Percentiles rank a stretch among this genome's conserved stretches.
Conservation (phyloP, 2,329 filamentous ascomycete species). For the Apiospora saccharicola region DNA sequence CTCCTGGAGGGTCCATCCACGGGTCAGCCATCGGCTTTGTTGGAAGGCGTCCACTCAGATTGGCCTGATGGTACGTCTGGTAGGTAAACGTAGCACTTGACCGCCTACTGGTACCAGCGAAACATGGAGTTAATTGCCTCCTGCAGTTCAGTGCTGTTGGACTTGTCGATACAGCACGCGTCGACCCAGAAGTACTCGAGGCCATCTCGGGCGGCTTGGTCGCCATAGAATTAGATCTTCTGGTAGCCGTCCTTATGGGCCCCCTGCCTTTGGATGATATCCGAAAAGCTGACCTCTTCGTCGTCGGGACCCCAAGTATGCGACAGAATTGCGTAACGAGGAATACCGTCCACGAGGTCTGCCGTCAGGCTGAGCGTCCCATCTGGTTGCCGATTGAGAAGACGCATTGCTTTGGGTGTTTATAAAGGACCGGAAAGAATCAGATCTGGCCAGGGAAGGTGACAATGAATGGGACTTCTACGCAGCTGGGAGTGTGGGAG, state of each 20-base stretch:
- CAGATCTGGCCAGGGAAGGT: no score
- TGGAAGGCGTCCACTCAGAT: background rate
- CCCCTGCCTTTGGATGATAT: background rate
- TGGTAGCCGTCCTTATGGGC: background rate
- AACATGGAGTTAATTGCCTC: slow-evolving; percentile 21
- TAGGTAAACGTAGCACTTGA: slow-evolving; percentile 12
- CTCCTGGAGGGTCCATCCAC: slow-evolving; percentile 18
- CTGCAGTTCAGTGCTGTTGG: background rate
- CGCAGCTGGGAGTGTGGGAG: no score
- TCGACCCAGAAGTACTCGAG: slow-evolving; percentile 14
- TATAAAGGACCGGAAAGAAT: no score
- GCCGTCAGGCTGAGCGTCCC: background rate
- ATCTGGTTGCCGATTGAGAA: background rate
- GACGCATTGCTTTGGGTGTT: background rate
- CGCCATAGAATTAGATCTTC: slow-evolving; percentile 1
- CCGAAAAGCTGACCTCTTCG: slow-evolving; percentile 4
- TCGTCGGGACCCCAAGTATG: slow-evolving; percentile 14
- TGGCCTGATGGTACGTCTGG: background rate
- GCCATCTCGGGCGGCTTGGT: background rate
- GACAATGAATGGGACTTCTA: no score
- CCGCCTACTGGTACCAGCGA: slow-evolving; percentile 15
- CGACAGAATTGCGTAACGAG: slow-evolving; percentile 4
- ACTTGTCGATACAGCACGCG: slow-evolving; percentile 23
- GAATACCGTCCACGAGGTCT: background rate
- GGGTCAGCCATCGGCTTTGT: slow-evolving; percentile 6